phyloP scores from a whole-genome alignment of 495 filamentous ascomycete species.

The Choiromyces venosus region DNA sequence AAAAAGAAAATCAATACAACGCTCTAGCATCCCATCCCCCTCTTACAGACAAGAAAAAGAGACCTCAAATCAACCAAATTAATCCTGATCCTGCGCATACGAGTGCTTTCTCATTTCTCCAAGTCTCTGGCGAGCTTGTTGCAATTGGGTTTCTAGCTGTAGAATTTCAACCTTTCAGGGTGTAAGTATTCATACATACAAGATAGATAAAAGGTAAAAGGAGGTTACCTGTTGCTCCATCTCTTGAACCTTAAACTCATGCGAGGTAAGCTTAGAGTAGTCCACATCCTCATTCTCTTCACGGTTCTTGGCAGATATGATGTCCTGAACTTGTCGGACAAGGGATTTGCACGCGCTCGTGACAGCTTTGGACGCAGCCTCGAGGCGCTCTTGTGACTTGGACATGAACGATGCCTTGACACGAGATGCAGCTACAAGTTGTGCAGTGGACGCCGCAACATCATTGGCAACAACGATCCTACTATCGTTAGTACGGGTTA shows the following conservation, averaged over 20 bases:
- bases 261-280: slow-evolving; percentile 75
- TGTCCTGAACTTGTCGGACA: slow-evolving; percentile 87
- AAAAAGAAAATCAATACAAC: not conserved
- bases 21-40: not conserved
- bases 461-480: slow-evolving; percentile 91
- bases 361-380: slow-evolving; percentile 88
- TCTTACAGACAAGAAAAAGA: not conserved
- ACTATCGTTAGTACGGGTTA: slow-evolving; percentile 13
- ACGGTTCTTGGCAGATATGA: slow-evolving; percentile 77
- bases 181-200: slow-evolving; percentile 7
- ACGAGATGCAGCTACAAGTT: slow-evolving; percentile 88
- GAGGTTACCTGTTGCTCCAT: slow-evolving; percentile 97
- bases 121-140: slow-evolving; percentile 72
- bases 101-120: slow-evolving; percentile 99
- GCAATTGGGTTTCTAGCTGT: slow-evolving; percentile 82
- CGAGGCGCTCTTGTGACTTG: slow-evolving; percentile 85
- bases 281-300: slow-evolving; percentile 79
- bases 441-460: slow-evolving; percentile 89
- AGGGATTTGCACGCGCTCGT: slow-evolving; percentile 78
- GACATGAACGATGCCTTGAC: slow-evolving; percentile 98
- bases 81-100: slow-evolving; percentile 71
- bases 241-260: slow-evolving; percentile 97
- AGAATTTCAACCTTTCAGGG: slow-evolving; percentile 80
- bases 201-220: slow-evolving; percentile 13
- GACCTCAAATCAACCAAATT: slow-evolving; percentile 8